Evolutionary conservation across 169 alveolate species (phyloP).

Genomic region (Eimeria falciformis): DNA sequence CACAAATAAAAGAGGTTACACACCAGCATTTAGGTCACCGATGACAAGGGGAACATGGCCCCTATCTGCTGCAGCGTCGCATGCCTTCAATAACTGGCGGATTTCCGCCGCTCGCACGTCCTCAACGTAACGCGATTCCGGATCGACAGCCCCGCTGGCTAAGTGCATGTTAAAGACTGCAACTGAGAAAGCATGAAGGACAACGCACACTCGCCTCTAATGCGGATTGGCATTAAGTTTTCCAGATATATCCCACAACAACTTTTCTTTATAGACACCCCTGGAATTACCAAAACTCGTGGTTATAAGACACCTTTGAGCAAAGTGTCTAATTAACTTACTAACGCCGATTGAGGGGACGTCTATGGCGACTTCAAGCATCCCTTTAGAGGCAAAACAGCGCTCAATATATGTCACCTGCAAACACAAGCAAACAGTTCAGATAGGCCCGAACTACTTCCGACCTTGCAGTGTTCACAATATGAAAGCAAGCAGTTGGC

Average conservation of each 20-base stretch:
- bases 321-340: conserved; percentile 1
- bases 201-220: neutral
- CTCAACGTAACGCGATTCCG: conserved; percentile 91
- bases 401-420: conserved; percentile 90
- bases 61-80: conserved; percentile 87
- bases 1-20: neutral
- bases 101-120: conserved; percentile 90
- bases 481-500: no score
- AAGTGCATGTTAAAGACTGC: conserved; percentile 91
- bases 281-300: no score
- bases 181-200: conserved; percentile 55
- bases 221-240: no score
- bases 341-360: conserved; percentile 88
- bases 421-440: neutral
- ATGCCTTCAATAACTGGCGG: conserved; percentile 87
- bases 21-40: conserved; percentile 93
- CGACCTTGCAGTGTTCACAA: no score
- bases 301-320: no score
- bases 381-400: conserved; percentile 90
- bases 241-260: no score
- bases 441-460: no score
- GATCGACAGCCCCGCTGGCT: conserved; percentile 93
- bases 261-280: no score
- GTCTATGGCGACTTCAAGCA: conserved; percentile 90
- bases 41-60: conserved; percentile 91